Percentiles rank a stretch among this genome's conserved stretches.
phyloP scores from a whole-genome alignment of 164 flowering plant genomes.

The Tinospora cordifolia region DNA sequence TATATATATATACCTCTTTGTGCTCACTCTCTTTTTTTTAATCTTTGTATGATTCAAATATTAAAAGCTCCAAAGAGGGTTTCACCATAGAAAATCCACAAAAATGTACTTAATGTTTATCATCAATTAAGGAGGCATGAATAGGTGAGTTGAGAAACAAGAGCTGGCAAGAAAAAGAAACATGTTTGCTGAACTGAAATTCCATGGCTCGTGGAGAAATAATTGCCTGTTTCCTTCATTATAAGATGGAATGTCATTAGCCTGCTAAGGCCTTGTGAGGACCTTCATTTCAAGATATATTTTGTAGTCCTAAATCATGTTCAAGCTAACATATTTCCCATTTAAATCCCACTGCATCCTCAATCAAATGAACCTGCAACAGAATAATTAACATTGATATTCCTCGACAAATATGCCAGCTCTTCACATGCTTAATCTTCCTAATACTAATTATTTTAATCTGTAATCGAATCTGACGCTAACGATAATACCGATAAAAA shows the following conservation, averaged over 20 bases:
- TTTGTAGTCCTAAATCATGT: neutral
- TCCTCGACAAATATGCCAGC: neutral
- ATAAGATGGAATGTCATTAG: neutral
- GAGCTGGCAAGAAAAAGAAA: neutral
- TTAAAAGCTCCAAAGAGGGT: neutral
- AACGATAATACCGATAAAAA: neutral
- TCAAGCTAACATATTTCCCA: neutral
- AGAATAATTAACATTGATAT: neutral
- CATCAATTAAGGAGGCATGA: neutral
- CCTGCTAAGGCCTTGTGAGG: neutral
- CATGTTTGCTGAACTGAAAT: neutral
- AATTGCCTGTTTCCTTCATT: neutral
- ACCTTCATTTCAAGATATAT: neutral
- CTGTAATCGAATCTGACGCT: neutral
- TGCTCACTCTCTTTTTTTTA: neutral
- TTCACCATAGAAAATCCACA: neutral
- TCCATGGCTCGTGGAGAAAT: neutral
- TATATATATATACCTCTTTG: too few species aligned
- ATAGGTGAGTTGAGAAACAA: neutral
- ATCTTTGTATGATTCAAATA: neutral
- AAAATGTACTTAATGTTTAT: neutral
- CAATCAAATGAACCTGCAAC: neutral
- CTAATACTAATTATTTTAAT: neutral
- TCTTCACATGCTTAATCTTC: neutral
- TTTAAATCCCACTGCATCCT: neutral